A percentile compares a stretch with the other conserved stretches of the same genome.
phyloP scores from a whole-genome alignment of 129 eudicot genomes.

The Kitagawia praeruptora region DNA sequence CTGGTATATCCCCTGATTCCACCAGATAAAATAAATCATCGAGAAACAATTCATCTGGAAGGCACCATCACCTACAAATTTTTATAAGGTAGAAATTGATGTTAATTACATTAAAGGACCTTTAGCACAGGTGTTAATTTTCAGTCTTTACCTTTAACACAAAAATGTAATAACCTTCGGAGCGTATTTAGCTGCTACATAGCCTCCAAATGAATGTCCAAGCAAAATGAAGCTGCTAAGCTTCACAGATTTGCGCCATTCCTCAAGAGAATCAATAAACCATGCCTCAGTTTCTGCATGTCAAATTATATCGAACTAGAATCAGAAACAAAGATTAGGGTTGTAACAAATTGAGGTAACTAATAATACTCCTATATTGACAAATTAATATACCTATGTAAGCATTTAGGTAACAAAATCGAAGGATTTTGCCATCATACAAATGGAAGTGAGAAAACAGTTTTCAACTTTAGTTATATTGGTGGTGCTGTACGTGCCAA shows the following conservation, averaged over 20 bases:
- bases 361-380: too few species aligned
- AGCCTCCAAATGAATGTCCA: conserved; percentile 98
- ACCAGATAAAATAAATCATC: too few species aligned
- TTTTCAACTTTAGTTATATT: too few species aligned
- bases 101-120: too few species aligned
- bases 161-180: conserved; percentile 45
- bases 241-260: conserved; percentile 88
- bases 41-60: too few species aligned
- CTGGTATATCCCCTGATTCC: too few species aligned
- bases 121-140: too few species aligned
- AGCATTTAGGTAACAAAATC: not conserved
- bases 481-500: conserved; percentile 91
- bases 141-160: too few species aligned
- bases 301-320: not conserved
- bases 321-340: not conserved
- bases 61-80: too few species aligned
- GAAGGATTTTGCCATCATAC: not conserved
- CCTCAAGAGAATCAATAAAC: conserved; percentile 94
- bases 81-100: too few species aligned
- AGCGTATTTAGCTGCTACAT: conserved; percentile 89
- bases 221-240: conserved; percentile 79
- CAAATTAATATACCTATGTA: not conserved
- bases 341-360: not conserved
- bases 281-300: conserved; percentile 95
- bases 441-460: not conserved